Percentiles rank a stretch among this genome's conserved stretches.
phyloP scores from a whole-genome alignment of 2,329 filamentous ascomycete species.

The Colletotrichum cuscutae region DNA sequence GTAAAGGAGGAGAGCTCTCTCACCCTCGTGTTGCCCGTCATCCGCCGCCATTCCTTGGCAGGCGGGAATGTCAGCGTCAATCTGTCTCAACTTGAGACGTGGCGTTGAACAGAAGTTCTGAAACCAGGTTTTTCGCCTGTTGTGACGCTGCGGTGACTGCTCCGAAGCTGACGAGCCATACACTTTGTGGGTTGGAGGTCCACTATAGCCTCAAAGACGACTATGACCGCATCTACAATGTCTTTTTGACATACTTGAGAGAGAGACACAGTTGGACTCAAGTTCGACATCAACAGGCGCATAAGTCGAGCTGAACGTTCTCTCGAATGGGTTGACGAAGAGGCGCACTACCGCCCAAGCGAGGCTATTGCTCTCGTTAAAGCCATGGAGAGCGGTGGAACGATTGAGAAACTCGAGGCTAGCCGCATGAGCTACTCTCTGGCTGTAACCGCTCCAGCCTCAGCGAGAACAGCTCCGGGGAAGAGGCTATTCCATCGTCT shows the following conservation, averaged over 20 bases:
- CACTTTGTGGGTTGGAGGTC: constrained; percentile 41
- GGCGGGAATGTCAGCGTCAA: neutral
- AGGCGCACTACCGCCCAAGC: constrained; percentile 38
- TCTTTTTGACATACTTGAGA: constrained; percentile 25
- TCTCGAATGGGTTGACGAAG: constrained; percentile 39
- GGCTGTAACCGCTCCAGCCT: constrained; percentile 8
- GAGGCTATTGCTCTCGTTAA: constrained; percentile 35
- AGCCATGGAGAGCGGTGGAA: constrained; percentile 29
- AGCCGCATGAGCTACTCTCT: neutral
- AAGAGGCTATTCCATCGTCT: neutral
- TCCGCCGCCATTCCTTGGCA: neutral
- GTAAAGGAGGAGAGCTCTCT: constrained; percentile 16
- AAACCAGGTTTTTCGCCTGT: constrained; percentile 39
- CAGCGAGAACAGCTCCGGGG: neutral
- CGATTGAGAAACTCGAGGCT: constrained; percentile 13
- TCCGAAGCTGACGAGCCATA: constrained; percentile 39
- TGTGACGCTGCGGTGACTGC: constrained; percentile 37
- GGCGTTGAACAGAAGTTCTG: neutral
- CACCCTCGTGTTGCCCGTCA: neutral
- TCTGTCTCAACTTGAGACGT: constrained; percentile 7
- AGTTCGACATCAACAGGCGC: neutral
- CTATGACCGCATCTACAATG: constrained; percentile 38
- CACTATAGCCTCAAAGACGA: constrained; percentile 39
- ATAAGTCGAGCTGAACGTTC: constrained; percentile 5
- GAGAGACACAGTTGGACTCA: constrained; percentile 39